Evolutionary conservation across 345 rosid species (phyloP).

Genomic region (Heritiera littoralis): DNA sequence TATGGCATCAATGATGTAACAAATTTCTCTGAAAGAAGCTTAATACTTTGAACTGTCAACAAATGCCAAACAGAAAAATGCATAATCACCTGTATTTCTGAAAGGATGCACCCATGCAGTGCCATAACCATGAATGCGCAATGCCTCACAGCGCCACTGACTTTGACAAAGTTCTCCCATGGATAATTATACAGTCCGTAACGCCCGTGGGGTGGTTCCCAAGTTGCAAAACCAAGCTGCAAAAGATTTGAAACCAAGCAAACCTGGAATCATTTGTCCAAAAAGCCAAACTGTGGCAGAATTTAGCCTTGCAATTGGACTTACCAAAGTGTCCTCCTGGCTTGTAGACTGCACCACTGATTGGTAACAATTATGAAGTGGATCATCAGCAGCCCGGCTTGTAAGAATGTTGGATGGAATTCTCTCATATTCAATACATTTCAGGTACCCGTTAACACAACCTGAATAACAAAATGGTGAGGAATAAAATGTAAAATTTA

Average conservation of each 20-base stretch:
- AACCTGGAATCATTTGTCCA: not conserved
- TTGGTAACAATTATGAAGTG: conserved; percentile 79
- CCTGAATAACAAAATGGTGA: conserved; percentile 30
- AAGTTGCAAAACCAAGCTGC: conserved; percentile 82
- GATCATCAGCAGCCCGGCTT: conserved; percentile 80
- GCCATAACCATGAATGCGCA: conserved; percentile 96
- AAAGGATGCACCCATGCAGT: conserved; percentile 90
- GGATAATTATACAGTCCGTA: conserved; percentile 65
- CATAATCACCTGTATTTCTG: conserved; percentile 78
- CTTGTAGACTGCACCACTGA: conserved; percentile 82
- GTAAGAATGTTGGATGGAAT: conserved; percentile 80
- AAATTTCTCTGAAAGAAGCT: not conserved
- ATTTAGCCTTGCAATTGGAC: not conserved
- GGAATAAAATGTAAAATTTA: not conserved
- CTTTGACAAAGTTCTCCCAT: conserved; percentile 76
- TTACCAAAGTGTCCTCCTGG: conserved; percentile 87
- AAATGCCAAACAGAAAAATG: too few species aligned
- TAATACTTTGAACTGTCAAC: too few species aligned
- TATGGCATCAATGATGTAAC: not conserved
- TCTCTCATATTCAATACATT: conserved; percentile 62
- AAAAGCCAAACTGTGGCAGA: not conserved
- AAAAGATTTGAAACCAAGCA: not conserved
- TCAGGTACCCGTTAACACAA: conserved; percentile 77
- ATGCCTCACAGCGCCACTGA: conserved; percentile 84
- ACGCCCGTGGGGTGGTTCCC: conserved; percentile 99